A percentile compares a stretch with the other conserved stretches of the same genome.
Conservation (phyloP, 2,329 filamentous ascomycete species). For the Diaporthe nobilis region DNA sequence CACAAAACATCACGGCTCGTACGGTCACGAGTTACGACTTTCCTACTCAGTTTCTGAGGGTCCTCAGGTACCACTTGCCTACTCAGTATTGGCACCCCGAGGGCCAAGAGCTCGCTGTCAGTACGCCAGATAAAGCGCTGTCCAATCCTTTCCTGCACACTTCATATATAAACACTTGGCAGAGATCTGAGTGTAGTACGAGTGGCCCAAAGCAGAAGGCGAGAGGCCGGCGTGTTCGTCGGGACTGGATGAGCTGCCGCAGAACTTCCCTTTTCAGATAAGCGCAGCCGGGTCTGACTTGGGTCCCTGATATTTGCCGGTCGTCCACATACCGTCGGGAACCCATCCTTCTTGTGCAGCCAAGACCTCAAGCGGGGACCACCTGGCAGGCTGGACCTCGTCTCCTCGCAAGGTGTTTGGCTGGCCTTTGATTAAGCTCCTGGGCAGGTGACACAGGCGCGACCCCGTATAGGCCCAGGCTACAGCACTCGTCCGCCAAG, state of each 20-base stretch:
- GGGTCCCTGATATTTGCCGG: slow-evolving; percentile 12
- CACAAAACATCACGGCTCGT: not conserved
- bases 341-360: not conserved
- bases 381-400: slow-evolving; percentile 9
- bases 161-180: not conserved
- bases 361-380: slow-evolving; percentile 3
- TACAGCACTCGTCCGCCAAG: not conserved
- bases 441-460: slow-evolving; percentile 19
- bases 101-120: slow-evolving; percentile 28
- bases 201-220: slow-evolving; percentile 19
- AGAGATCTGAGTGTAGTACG: slow-evolving; percentile 7
- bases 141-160: slow-evolving; percentile 24
- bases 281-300: not conserved
- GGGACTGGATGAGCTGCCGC: not conserved
- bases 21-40: not conserved
- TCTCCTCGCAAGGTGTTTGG: slow-evolving; percentile 14
- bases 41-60: not conserved
- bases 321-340: not conserved
- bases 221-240: not conserved
- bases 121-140: slow-evolving; percentile 26
- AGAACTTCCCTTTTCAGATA: slow-evolving; percentile 3
- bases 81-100: slow-evolving; percentile 32
- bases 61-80: slow-evolving; percentile 33
- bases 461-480: slow-evolving; percentile 16
- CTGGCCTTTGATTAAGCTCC: slow-evolving; percentile 8